Evolutionary conservation across 2,329 filamentous ascomycete genomes (phyloP), one percentile per base, ranked within the genome.

Genomic region (Tolypocladium capitatum): DNA sequence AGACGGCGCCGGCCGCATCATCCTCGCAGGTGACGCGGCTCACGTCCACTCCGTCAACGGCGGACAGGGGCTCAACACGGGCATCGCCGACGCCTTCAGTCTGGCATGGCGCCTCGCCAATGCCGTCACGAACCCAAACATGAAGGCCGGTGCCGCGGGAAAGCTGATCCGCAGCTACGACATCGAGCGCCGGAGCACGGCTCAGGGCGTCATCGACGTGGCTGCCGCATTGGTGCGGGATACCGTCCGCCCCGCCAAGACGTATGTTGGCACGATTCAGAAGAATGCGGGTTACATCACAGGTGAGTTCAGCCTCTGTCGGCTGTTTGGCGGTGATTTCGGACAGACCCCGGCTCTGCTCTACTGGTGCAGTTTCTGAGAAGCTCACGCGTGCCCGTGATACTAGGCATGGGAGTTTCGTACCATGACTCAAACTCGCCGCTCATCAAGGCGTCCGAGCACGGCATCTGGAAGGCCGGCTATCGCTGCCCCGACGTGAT

Each of bases 41-140:
- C 76, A 80, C 47, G 74, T 75, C 3, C 74, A 78, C 49, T 74
- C 67, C 1, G 73, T 74, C 33, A 73, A 75, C 9, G 76, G 75
- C 0, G 76, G 75, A 0, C 75, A 79, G 52, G 76, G 77, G 0
- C 67, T 80, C 53, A 80, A 80, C 53, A 79, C 75, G 0, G 76
- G 76, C 4, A 68, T 79, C 31, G 70, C 73, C 6, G 76, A 80
- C 55, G 73, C 75, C 0, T 72, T 77, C 28, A 74, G 72, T 40
- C 56, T 80, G 1, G 69, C 68, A 9, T 80, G 76, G 75, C 75
- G 77, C 33, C 55, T 78, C 0, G 66, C 57, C 6, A 45, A 52
- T 1, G 58, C 60, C 1, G 33, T 62, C 9, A 60, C 55, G 7
- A 49, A 58, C 14, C 51, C 58, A 2, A 45, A 46, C 8, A 51